Evolutionary conservation across 768 basidiomycete species (phyloP), one percentile per base, ranked within the genome.

Genomic region (Agaricus subrufescens): DNA sequence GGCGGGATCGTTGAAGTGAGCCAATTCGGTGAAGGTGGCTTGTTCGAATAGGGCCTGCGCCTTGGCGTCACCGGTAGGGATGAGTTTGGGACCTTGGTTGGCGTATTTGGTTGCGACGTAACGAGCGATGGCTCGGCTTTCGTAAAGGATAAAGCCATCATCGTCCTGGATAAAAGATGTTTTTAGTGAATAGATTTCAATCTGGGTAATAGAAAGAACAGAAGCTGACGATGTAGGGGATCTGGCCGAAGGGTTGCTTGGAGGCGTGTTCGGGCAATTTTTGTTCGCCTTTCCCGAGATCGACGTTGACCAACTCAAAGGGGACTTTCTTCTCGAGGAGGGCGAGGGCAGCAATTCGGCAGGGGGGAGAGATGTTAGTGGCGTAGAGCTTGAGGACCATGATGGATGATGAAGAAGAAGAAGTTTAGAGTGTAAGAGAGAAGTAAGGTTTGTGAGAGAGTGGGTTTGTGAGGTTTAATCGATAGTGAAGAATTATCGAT

Each of bases 221-320:
- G 52, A 51, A 37, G 65, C 71, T 37, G 55, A 77, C 80, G 53
- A 86, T 73, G 64, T 76, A 80, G 2, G 85, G 84, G 27, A 85
- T 72, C 61, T 83, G 80, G 19, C 83, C 83, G 61, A 86, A 87
- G 0, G 89, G 88, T 61, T 91, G 85, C 49, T 73, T 68, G 31
- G 67, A 62, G 14, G 76, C 23, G 69, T 69, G 80, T 8, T 61
- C 75, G 0, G 77, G 63, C 0, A 63, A 3, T 66, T 83, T 86
- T 40, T 85, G 80, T 40, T 75, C 73, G n/a, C 63, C 66, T 59
- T 75, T 75, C 44, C 46, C 1, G 23, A 82, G 51, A 60, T 85
- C 69, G 59, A 87, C 52, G 4, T 46, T 8, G 43, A 78, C 57
- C 50, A 85, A 60, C 59, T 82, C 78, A 65, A 80, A 87, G 0